Conservation (phyloP, 2,329 filamentous ascomycete species). For the Arthroderma sp. region DNA sequence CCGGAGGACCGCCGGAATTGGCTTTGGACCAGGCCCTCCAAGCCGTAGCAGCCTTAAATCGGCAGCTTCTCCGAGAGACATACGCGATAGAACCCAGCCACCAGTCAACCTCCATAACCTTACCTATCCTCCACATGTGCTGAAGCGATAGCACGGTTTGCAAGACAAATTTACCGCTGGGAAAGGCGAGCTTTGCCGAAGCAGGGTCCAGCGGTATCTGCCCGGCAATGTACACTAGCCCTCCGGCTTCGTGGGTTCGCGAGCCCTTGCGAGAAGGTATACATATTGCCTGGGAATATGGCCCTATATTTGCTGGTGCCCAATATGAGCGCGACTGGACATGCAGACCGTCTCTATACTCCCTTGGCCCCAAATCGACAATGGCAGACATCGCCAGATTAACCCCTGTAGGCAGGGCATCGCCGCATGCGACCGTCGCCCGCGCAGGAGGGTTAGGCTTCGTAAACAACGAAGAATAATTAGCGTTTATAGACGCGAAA, state of each 20-base stretch:
- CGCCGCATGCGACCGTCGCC: slow-evolving; percentile 68
- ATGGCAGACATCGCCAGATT: slow-evolving; percentile 49
- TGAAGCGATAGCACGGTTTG: slow-evolving; percentile 66
- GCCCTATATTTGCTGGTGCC: slow-evolving; percentile 95
- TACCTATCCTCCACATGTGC: slow-evolving; percentile 74
- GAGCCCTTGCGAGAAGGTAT: slow-evolving; percentile 29
- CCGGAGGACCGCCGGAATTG: slow-evolving; percentile 14
- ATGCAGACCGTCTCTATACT: slow-evolving; percentile 49
- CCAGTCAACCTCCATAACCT: slow-evolving; percentile 56
- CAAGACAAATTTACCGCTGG: slow-evolving; percentile 29
- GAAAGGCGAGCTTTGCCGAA: slow-evolving; percentile 48
- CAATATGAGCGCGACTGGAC: slow-evolving; percentile 92
- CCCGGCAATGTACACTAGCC: slow-evolving; percentile 59
- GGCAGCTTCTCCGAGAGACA: slow-evolving; percentile 37
- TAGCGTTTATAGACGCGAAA: slow-evolving; percentile 60
- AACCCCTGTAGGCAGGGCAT: slow-evolving; percentile 45
- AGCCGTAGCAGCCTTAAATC: slow-evolving; percentile 25
- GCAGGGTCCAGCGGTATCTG: slow-evolving; percentile 81
- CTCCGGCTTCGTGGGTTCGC: slow-evolving; percentile 11
- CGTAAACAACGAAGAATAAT: slow-evolving; percentile 63
- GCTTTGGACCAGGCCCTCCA: slow-evolving; percentile 34
- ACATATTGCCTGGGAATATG: slow-evolving; percentile 79
- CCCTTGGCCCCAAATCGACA: slow-evolving; percentile 25
- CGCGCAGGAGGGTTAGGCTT: slow-evolving; percentile 72
- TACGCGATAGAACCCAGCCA: slow-evolving; percentile 69